Evolutionary conservation across 164 flowering plant species (phyloP).

Genomic region (Aristolochia contorta): DNA sequence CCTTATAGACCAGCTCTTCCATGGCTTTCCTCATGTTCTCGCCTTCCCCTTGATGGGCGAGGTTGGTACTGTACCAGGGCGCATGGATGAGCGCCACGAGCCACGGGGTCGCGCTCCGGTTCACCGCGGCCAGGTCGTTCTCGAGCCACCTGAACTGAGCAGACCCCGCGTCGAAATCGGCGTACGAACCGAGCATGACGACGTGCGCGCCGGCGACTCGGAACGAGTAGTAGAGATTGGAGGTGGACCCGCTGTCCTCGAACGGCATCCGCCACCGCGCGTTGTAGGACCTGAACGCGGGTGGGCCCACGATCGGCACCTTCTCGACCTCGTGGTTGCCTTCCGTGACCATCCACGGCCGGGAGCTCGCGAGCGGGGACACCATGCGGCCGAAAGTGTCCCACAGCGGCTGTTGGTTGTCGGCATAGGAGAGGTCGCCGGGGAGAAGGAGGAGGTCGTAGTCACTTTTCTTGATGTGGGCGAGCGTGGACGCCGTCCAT

Average conservation of each 20-base stretch:
- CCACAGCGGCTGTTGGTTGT: conserved; percentile 59
- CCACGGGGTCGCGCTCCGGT: conserved; percentile 71
- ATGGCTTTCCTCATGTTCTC: conserved; percentile 68
- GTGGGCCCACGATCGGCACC: conserved; percentile 36
- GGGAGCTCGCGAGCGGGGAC: conserved; percentile 55
- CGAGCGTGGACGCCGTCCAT: conserved; percentile 72
- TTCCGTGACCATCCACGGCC: conserved; percentile 90
- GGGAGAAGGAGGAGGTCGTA: conserved; percentile 69
- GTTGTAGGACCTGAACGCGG: conserved; percentile 60
- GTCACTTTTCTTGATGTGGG: conserved; percentile 31
- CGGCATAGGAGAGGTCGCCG: conserved; percentile 82
- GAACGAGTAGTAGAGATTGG: conserved; percentile 84
- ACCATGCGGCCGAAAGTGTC: conserved; percentile 84
- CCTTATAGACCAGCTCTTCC: conserved; percentile 57
- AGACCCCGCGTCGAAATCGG: conserved; percentile 43
- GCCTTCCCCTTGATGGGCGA: conserved; percentile 85
- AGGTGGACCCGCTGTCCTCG: conserved; percentile 63
- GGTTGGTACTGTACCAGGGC: conserved; percentile 84
- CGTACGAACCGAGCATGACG: conserved; percentile 79
- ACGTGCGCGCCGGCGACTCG: conserved; percentile 61
- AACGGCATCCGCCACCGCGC: conserved; percentile 78
- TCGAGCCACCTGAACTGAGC: conserved; percentile 69
- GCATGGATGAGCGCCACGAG: conserved; percentile 56
- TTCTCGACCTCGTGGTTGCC: conserved; percentile 80
- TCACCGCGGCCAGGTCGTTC: conserved; percentile 46